Base-by-base conservation (phyloP, 108 stramenopile genomes). In the Hondaea fermentalgiana region DNA sequence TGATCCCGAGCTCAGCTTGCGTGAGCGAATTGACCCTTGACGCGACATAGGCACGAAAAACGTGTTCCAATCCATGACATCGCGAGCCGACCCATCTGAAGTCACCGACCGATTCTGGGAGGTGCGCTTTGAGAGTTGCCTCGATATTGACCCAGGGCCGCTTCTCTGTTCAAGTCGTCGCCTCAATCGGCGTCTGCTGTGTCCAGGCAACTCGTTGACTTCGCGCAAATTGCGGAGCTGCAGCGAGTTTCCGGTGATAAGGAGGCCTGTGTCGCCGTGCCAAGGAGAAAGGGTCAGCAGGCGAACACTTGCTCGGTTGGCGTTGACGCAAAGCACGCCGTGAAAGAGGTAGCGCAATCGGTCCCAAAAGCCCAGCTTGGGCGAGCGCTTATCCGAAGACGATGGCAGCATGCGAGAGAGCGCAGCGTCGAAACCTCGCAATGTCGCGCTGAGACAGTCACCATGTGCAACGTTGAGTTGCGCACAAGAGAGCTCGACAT, bases 361-460 rank as follows among this genome's bases (percentile, higher is more conserved):
- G 76, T 83, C 76, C 76, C 76, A 83, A 23, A 83, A 83, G 14
- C 76, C 76, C 12, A 83, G 51, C 23, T 53, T 83, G 23, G 76
- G 76, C 76, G 76, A 83, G 10, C 76, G 45, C 76, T 47, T 83
- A 45, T 83, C 76, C 14, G 76, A 83, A 53, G 76, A 83, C 76
- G 44, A 45, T 12, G 76, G 76, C 51, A 83, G 45, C 51, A 53
- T 53, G 14, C 76, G 12, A 23, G 76, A 47, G 45, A 83, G 49
- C 6, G 76, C 76, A 53, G 49, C 51, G 28, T 83, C 76, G 23
- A 83, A 83, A 4, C 43, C 76, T 45, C n/a, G 12, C 17, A 83
- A 12, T 6, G 76, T 83, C 6, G 76, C 76, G 25, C 43, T 25
- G 28, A 83, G 76, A 23, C 76, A 83, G n/a, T 83, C 76, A 53